These are phyloP conservation scores for Phytophthora agathidicida DNA, from an alignment of 352 stramenopile genomes.

Conservation along the genomic window DNA sequence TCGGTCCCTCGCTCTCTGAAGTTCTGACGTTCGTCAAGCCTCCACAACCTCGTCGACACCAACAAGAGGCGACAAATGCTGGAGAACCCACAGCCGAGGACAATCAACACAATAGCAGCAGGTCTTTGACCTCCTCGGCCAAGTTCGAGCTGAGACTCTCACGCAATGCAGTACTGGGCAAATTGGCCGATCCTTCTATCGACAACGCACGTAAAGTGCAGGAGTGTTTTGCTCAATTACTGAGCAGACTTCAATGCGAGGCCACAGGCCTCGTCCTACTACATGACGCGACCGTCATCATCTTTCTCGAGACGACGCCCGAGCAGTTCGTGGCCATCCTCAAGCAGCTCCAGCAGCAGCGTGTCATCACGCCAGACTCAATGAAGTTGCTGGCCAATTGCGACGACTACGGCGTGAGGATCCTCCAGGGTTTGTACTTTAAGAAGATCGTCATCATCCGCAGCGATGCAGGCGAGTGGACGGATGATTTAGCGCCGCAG, in stretches of 20 bases:
- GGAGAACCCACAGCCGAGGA: constrained; percentile 28
- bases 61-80: constrained; percentile 28
- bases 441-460: constrained; percentile 57
- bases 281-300: constrained; percentile 53
- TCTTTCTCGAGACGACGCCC: constrained; percentile 67
- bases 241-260: constrained; percentile 64
- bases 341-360: constrained; percentile 41
- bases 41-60: constrained; percentile 34
- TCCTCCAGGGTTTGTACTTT: constrained; percentile 71
- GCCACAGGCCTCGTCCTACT: constrained; percentile 61
- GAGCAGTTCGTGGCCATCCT: constrained; percentile 63
- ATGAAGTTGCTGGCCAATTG: constrained; percentile 70
- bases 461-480: constrained; percentile 44
- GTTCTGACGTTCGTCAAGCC: constrained; percentile 52
- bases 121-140: background rate
- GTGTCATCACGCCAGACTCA: constrained; percentile 40
- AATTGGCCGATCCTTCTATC: constrained; percentile 36
- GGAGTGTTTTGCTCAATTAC: constrained; percentile 65
- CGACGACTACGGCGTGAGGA: constrained; percentile 53
- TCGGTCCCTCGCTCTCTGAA: constrained; percentile 58
- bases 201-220: constrained; percentile 66
- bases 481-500: constrained; percentile 49
- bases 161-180: constrained; percentile 51
- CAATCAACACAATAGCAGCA: constrained; percentile 20
- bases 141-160: constrained; percentile 58